Conservation (phyloP, 2,329 filamentous ascomycete genomes). For the Metarhizium brunneum region DNA sequence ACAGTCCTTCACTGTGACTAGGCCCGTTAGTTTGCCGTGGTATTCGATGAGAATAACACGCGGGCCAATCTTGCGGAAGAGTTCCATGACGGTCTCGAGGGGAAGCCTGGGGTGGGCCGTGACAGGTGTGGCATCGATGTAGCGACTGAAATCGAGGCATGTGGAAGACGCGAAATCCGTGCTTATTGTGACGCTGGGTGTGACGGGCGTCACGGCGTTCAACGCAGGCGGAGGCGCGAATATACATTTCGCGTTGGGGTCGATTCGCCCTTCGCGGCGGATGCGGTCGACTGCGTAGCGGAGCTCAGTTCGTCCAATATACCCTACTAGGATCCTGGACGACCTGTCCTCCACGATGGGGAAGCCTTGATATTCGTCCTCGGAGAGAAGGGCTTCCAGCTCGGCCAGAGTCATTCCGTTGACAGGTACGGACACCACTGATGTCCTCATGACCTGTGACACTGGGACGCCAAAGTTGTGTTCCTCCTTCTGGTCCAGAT, state of each 20-base stretch:
- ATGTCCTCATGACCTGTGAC: slow-evolving; percentile 76
- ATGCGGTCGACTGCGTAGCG: slow-evolving; percentile 81
- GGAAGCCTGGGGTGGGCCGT: slow-evolving; percentile 85
- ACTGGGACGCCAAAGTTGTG: slow-evolving; percentile 94
- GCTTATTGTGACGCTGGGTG: slow-evolving; percentile 47
- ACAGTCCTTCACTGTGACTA: slow-evolving; percentile 95
- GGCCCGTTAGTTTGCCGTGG: slow-evolving; percentile 69
- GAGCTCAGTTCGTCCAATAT: slow-evolving; percentile 86
- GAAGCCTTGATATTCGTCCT: slow-evolving; percentile 85
- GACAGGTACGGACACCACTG: slow-evolving; percentile 64
- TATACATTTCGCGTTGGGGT: slow-evolving; percentile 59
- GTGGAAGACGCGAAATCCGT: slow-evolving; percentile 43
- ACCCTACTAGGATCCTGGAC: slow-evolving; percentile 70
- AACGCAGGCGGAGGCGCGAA: slow-evolving; percentile 44
- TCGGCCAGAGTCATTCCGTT: slow-evolving; percentile 66
- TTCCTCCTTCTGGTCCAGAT: slow-evolving; percentile 94
- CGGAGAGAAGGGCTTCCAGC: slow-evolving; percentile 64
- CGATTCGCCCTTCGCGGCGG: slow-evolving; percentile 59
- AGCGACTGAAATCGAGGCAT: slow-evolving; percentile 71
- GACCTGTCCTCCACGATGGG: slow-evolving; percentile 72
- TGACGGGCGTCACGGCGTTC: slow-evolving; percentile 22
- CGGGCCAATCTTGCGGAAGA: slow-evolving; percentile 96
- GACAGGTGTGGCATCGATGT: slow-evolving; percentile 81
- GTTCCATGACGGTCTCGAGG: slow-evolving; percentile 94
- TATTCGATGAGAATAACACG: slow-evolving; percentile 90